Percentiles rank a stretch among this genome's conserved stretches.
phyloP scores from a whole-genome alignment of 805 yeast species.

The Brettanomyces nanus region DNA sequence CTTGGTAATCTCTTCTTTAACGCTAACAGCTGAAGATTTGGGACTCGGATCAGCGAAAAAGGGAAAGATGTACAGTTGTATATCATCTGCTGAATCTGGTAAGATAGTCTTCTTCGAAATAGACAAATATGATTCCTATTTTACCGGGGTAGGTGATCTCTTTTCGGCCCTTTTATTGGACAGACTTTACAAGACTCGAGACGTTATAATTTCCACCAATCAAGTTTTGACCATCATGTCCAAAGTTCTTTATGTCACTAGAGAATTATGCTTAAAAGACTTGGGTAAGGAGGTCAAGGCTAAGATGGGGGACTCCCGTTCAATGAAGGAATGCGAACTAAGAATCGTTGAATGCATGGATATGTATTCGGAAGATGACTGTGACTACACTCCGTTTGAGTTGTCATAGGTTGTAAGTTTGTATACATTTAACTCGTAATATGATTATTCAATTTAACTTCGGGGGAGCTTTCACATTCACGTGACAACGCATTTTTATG shows the following conservation, averaged over 20 bases:
- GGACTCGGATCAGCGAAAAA: slow-evolving; percentile 9
- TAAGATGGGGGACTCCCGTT: slow-evolving; percentile 46
- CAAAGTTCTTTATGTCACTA: slow-evolving; percentile 41
- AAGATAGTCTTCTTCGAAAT: slow-evolving; percentile 34
- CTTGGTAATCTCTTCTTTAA: slow-evolving; percentile 61
- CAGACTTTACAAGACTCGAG: slow-evolving; percentile 33
- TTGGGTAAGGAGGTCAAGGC: slow-evolving; percentile 35
- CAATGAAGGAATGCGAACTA: slow-evolving; percentile 66
- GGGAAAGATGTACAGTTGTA: slow-evolving; percentile 33
- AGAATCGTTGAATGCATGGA: slow-evolving; percentile 55
- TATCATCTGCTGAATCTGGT: slow-evolving; percentile 27
- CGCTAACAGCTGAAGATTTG: slow-evolving; percentile 13
- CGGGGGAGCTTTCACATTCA: no score
- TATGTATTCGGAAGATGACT: slow-evolving; percentile 13
- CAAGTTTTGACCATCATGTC: slow-evolving; percentile 53
- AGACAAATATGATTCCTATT: slow-evolving; percentile 66
- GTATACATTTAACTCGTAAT: no score
- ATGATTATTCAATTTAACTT: no score
- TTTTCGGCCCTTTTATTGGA: slow-evolving; percentile 75
- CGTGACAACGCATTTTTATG: no score
- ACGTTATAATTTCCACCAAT: slow-evolving; percentile 32
- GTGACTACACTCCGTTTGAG: slow-evolving; percentile 7
- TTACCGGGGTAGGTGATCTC: slow-evolving; percentile 92
- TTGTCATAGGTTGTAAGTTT: no score
- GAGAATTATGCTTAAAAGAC: slow-evolving; percentile 27